Percentiles rank a stretch among this genome's conserved stretches.
Conservation (phyloP, 768 basidiomycete species). For the Boletales sp. region DNA sequence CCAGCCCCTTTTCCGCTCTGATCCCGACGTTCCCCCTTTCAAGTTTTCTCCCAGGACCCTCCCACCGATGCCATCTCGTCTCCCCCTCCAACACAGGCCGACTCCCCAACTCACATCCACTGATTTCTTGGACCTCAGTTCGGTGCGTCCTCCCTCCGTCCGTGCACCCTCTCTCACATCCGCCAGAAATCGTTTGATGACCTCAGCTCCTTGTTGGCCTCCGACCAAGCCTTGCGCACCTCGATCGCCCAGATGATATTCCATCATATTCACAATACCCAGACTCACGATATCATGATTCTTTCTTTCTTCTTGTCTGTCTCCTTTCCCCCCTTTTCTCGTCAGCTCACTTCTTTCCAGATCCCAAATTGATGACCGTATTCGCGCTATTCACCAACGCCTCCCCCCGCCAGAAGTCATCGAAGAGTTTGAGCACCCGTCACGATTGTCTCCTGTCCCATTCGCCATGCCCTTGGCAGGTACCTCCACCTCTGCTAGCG, state of each 20-base stretch:
- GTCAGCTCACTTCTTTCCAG: slow-evolving; percentile 20
- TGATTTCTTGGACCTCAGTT: slow-evolving; percentile 17
- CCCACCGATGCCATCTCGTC: neutral
- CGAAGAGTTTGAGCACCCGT: neutral
- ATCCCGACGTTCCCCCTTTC: slow-evolving; percentile 11
- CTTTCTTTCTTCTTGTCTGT: slow-evolving; percentile 42
- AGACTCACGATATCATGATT: slow-evolving; percentile 34
- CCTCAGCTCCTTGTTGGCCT: slow-evolving; percentile 23
- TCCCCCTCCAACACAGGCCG: neutral
- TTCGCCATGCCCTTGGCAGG: slow-evolving; percentile 3
- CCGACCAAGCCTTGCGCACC: slow-evolving; percentile 14
- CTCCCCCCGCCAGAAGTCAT: slow-evolving; percentile 20
- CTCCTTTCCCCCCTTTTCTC: neutral
- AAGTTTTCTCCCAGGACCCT: slow-evolving; percentile 10
- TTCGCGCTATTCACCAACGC: slow-evolving; percentile 35
- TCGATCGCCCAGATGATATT: slow-evolving; percentile 23
- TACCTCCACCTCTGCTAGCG: neutral
- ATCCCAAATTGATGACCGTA: slow-evolving; percentile 34
- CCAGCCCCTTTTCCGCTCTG: neutral
- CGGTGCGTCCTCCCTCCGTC: slow-evolving; percentile 1
- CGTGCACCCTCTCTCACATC: neutral
- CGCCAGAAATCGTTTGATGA: slow-evolving; percentile 27
- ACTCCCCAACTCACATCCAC: slow-evolving; percentile 6
- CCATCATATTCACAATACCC: slow-evolving; percentile 20
- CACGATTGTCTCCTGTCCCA: neutral